These are phyloP conservation scores for Candida maltosa DNA, from an alignment of 805 yeast species.

Conservation along the genomic window DNA sequence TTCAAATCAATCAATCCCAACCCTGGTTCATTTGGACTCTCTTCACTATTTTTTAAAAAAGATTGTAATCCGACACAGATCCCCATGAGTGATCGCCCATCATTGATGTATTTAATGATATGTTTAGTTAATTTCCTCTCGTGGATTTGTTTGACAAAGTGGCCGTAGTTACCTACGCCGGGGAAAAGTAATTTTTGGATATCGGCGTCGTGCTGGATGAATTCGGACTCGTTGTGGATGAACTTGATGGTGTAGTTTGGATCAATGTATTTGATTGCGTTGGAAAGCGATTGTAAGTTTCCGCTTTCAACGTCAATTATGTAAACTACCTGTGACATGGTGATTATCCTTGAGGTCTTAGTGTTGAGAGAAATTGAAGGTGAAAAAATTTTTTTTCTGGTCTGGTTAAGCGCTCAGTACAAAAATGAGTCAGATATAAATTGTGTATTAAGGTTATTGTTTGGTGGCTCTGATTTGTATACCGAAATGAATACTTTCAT, in stretches of 20 bases:
- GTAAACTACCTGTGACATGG: constrained; percentile 39
- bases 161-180: constrained; percentile 97
- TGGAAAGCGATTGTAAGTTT: constrained; percentile 81
- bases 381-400: too few relatives aligned
- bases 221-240: constrained; percentile 58
- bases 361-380: too few relatives aligned
- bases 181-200: constrained; percentile 74
- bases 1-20: constrained; percentile 43
- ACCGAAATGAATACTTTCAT: constrained; percentile 7
- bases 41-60: constrained; percentile 71
- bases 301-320: constrained; percentile 94
- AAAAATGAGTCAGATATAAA: too few relatives aligned
- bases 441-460: too few relatives aligned
- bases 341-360: constrained; percentile 1
- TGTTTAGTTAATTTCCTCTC: constrained; percentile 64
- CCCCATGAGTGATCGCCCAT: constrained; percentile 92
- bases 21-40: constrained; percentile 49
- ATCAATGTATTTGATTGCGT: constrained; percentile 81
- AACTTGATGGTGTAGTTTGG: constrained; percentile 53
- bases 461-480: constrained; percentile 8
- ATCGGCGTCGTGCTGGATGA: constrained; percentile 32
- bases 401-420: too few relatives aligned
- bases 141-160: constrained; percentile 72
- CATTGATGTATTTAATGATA: constrained; percentile 57
- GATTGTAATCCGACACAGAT: constrained; percentile 96